Evolutionary conservation across 495 filamentous ascomycete species (phyloP), one percentile per base, ranked within the genome.

Genomic region (Xylaria intraflava): DNA sequence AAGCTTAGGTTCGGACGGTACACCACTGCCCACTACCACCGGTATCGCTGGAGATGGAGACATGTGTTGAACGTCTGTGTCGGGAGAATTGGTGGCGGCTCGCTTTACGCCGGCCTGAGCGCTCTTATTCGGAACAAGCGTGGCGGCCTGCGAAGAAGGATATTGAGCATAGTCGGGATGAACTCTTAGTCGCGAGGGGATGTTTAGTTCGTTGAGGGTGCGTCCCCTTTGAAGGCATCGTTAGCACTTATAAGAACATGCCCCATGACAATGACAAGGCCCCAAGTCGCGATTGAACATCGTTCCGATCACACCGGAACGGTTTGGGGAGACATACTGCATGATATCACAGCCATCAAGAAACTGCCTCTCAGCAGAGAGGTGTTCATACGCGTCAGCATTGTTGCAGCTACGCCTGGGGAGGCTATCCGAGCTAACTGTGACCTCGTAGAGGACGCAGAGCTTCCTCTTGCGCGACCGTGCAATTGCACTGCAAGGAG

Each of bases 381-480:
- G 70, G 68, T 70, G 67, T 58, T 82, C 56, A 24, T 63, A 66
- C 69, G 69, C 83, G 69, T 73, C 72, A 22, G 65, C 63, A 55
- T 70, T 65, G 64, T 53, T 62, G 50, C 67, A 66, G 62, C 70
- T 72, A 59, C 66, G 61, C 62, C 66, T 66, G 43, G 70, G 69
- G 56, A 74, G 67, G 60, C 57, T 67, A 66, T 73, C 66, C 45
- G 69, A 58, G 62, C 71, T 74, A 57, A 76, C 69, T 62, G 79
- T 74, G 68, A 82, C 74, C 52, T 77, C 72, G 74, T 84, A 91
- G 61, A 95, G 79, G 73, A 89, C 86, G 61, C 81, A 83, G 65
- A 95, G 74, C 72, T 91, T 91, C 68, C 86, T 83, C 78, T 90
- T 88, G 64, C 87, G 85, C 73, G 85, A 86, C 72, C 69, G 72